phyloP scores from a whole-genome alignment of 2,329 filamentous ascomycete species.

The Alternaria conjuncta region DNA sequence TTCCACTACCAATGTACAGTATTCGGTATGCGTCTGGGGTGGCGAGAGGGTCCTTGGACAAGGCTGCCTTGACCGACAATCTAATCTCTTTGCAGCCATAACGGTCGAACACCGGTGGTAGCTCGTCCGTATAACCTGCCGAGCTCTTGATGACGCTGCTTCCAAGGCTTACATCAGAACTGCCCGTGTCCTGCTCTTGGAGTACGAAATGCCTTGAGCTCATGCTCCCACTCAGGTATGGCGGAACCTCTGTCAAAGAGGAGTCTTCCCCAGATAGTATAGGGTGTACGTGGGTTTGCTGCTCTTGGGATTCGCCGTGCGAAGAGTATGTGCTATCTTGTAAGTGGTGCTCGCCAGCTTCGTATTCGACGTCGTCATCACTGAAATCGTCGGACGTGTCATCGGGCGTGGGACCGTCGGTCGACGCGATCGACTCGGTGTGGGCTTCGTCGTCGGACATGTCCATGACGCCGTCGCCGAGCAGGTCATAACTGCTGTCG shows the following conservation, averaged over 20 bases:
- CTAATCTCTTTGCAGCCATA: constrained; percentile 38
- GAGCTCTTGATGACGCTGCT: constrained; percentile 33
- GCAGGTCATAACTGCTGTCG: constrained; percentile 46
- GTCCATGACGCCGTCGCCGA: constrained; percentile 39
- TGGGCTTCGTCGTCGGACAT: constrained; percentile 47
- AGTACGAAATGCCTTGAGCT: constrained; percentile 29
- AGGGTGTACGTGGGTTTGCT: constrained; percentile 24
- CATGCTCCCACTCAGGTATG: constrained; percentile 31
- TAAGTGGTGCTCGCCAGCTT: constrained; percentile 25
- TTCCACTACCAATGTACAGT: constrained; percentile 40
- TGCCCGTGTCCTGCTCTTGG: constrained; percentile 28
- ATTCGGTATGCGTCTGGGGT: constrained; percentile 40
- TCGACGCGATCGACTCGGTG: constrained; percentile 47
- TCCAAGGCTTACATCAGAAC: constrained; percentile 20
- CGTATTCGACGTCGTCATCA: constrained; percentile 42
- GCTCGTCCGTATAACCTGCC: constrained; percentile 24
- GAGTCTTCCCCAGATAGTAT: constrained; percentile 33
- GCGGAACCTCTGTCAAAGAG: constrained; percentile 37
- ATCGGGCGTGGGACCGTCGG: constrained; percentile 42
- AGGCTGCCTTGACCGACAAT: constrained; percentile 36
- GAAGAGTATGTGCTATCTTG: constrained; percentile 29
- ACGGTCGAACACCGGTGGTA: constrained; percentile 32
- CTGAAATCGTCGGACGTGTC: constrained; percentile 39
- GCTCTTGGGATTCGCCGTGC: constrained; percentile 19
- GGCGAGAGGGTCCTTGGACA: constrained; percentile 33